These are phyloP conservation scores for Cnidoscolus chayamansa DNA, from an alignment of 441 rosid species.

Conservation along the genomic window DNA sequence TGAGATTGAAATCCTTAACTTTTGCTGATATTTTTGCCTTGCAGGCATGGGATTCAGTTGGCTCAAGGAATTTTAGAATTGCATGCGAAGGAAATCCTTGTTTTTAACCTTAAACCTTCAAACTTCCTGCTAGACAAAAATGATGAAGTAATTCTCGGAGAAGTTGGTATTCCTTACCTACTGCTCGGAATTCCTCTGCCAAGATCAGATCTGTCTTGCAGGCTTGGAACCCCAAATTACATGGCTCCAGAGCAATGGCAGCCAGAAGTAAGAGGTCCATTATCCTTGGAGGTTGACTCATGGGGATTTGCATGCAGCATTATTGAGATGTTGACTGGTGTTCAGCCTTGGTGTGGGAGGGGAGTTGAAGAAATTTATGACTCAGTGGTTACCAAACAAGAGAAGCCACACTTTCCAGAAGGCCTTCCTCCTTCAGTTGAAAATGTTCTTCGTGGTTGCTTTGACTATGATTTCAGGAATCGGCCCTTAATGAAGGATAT, in stretches of 20 bases:
- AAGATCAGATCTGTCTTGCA: conserved; percentile 52
- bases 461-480: conserved; percentile 71
- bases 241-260: conserved; percentile 99
- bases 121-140: conserved; percentile 68
- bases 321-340: conserved; percentile 82
- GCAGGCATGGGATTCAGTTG: conserved; percentile 70
- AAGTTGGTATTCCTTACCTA: conserved; percentile 70
- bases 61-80: conserved; percentile 56
- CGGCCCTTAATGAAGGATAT: conserved; percentile 80
- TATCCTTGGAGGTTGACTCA: conserved; percentile 75
- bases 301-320: conserved; percentile 94
- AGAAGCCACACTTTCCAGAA: conserved; percentile 57
- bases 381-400: conserved; percentile 65
- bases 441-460: conserved; percentile 71
- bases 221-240: conserved; percentile 85
- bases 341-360: conserved; percentile 74
- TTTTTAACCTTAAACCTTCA: conserved; percentile 73
- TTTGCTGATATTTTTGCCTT: conserved; percentile 16
- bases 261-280: conserved; percentile 79
- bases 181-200: conserved; percentile 63
- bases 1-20: conserved; percentile 9
- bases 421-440: conserved; percentile 73
- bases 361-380: conserved; percentile 57
- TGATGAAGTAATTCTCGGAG: conserved; percentile 68
- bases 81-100: conserved; percentile 61